phyloP scores from a whole-genome alignment of 371 early-diverging fungal genomes.

The Mucor indicus region DNA sequence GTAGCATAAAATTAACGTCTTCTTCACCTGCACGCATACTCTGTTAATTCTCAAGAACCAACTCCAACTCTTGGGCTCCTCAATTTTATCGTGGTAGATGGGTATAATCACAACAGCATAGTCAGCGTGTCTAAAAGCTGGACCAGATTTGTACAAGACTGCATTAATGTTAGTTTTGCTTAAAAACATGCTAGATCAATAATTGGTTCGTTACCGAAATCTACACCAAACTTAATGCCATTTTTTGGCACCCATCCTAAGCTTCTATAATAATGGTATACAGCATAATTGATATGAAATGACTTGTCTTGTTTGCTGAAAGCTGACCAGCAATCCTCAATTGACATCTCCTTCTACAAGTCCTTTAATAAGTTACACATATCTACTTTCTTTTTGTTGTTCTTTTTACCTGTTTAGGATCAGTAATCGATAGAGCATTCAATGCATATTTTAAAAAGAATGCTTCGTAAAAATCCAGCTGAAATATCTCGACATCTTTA shows the following conservation, averaged over 20 bases:
- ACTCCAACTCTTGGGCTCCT: constrained; percentile 42
- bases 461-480: constrained; percentile 64
- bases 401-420: constrained; percentile 25
- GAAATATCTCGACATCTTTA: constrained; percentile 52
- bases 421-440: constrained; percentile 44
- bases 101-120: constrained; percentile 34
- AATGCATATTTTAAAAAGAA: constrained; percentile 63
- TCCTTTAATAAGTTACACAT: neutral
- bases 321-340: constrained; percentile 34
- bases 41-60: constrained; percentile 58
- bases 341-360: constrained; percentile 10
- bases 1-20: constrained; percentile 58
- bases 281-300: constrained; percentile 67
- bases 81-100: constrained; percentile 1
- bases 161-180: neutral
- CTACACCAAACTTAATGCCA: constrained; percentile 83
- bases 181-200: constrained; percentile 1
- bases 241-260: constrained; percentile 80
- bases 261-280: constrained; percentile 79
- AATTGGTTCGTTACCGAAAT: constrained; percentile 53
- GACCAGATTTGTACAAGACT: constrained; percentile 30
- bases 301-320: constrained; percentile 20
- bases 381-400: neutral
- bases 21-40: constrained; percentile 62
- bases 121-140: constrained; percentile 27